phyloP scores from a whole-genome alignment of 768 basidiomycete species.

The Xanthoconium stramineum region DNA sequence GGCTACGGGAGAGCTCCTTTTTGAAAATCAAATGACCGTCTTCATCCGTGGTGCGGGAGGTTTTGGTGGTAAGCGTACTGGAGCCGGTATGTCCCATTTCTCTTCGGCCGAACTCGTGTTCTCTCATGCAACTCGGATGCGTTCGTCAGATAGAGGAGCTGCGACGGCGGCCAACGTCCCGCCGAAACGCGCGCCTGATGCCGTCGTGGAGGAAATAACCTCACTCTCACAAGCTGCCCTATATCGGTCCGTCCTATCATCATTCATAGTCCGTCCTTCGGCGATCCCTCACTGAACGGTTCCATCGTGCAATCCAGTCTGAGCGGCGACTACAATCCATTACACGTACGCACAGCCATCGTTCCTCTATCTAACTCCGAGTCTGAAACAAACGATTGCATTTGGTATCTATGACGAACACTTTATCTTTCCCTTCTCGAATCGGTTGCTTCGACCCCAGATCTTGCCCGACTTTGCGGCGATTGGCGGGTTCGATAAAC shows the following conservation, averaged over 20 bases:
- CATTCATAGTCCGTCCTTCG: background rate
- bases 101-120: slow-evolving; percentile 1
- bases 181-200: slow-evolving; percentile 84
- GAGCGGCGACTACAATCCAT: slow-evolving; percentile 89
- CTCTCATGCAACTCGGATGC: background rate
- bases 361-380: background rate
- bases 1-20: slow-evolving; percentile 71
- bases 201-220: slow-evolving; percentile 86
- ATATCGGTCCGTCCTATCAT: slow-evolving; percentile 63
- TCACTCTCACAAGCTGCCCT: slow-evolving; percentile 78
- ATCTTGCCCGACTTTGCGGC: slow-evolving; percentile 92
- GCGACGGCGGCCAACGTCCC: slow-evolving; percentile 79
- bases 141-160: slow-evolving; percentile 73
- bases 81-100: slow-evolving; percentile 53
- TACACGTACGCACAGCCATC: slow-evolving; percentile 57
- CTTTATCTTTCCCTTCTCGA: background rate
- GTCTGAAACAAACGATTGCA: no score
- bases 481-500: slow-evolving; percentile 91
- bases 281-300: slow-evolving; percentile 1
- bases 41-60: slow-evolving; percentile 95
- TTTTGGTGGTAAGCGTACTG: slow-evolving; percentile 87
- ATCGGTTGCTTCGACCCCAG: slow-evolving; percentile 34
- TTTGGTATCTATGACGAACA: background rate
- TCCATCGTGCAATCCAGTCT: slow-evolving; percentile 43
- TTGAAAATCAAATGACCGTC: slow-evolving; percentile 89